Percentiles rank a stretch among this genome's conserved stretches.
phyloP scores from a whole-genome alignment of 2,329 filamentous ascomycete species.

The Aspergillus hortae region DNA sequence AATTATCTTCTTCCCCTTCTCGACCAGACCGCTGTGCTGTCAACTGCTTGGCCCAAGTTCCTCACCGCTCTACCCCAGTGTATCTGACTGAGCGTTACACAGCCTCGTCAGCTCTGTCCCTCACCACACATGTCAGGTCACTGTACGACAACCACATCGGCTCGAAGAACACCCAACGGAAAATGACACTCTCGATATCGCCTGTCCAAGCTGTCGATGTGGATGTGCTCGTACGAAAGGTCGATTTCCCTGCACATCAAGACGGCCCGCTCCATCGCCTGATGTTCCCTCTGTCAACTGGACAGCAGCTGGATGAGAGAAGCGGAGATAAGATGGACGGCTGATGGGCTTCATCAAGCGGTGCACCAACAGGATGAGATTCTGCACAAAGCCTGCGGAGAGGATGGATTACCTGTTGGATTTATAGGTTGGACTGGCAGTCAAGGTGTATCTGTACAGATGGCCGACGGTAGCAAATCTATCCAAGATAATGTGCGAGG shows the following conservation, averaged over 20 bases:
- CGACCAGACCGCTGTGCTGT: too few species aligned
- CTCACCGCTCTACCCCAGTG: too few species aligned
- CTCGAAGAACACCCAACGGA: neutral
- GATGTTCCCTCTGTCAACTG: conserved; percentile 2
- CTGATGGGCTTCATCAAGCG: conserved; percentile 1
- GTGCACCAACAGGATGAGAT: conserved; percentile 2
- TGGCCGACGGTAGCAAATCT: neutral
- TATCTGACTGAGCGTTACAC: too few species aligned
- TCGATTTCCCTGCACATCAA: conserved; percentile 4
- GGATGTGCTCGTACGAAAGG: conserved; percentile 3
- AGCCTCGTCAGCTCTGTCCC: too few species aligned
- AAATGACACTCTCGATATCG: conserved; percentile 3
- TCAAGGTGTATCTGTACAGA: neutral
- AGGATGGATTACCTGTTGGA: conserved; percentile 4
- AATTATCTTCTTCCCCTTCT: too few species aligned
- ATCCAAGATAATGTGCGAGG: neutral
- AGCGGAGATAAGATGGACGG: neutral
- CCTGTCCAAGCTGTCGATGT: conserved; percentile 1
- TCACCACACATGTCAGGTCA: too few species aligned
- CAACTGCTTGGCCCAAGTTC: too few species aligned
- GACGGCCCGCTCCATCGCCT: neutral
- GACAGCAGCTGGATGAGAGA: neutral
- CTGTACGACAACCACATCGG: too few species aligned
- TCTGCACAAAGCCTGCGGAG: conserved; percentile 7
- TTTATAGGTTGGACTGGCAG: conserved; percentile 3